A percentile compares a stretch with the other conserved stretches of the same genome.
Evolutionary conservation across 2,329 filamentous ascomycete species (phyloP).

Genomic region (Geosmithia morbida): DNA sequence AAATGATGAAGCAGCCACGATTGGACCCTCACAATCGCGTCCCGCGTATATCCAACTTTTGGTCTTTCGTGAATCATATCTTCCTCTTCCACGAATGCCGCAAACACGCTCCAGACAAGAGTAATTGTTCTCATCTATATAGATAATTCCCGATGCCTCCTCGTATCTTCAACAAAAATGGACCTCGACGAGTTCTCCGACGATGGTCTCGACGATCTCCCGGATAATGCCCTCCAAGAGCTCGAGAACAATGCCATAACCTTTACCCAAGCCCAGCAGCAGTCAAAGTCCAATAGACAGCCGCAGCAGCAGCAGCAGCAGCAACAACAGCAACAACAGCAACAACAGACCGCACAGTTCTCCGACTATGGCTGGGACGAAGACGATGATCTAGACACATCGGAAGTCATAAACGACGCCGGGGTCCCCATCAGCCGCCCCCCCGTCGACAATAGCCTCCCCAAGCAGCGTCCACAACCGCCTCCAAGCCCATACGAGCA

Average conservation of each 20-base stretch:
- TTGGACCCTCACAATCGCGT: neutral
- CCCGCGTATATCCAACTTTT: neutral
- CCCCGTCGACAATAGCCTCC: constrained; percentile 19
- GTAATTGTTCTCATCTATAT: neutral
- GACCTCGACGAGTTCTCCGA: constrained; percentile 44
- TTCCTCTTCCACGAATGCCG: neutral
- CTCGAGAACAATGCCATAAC: constrained; percentile 51
- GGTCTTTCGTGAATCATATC: neutral
- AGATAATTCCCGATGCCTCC: constrained; percentile 7
- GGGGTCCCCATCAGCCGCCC: constrained; percentile 21
- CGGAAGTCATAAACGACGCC: constrained; percentile 37
- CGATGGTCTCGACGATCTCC: constrained; percentile 47
- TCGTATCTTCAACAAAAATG: constrained; percentile 9
- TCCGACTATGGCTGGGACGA: constrained; percentile 31
- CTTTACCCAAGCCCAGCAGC: constrained; percentile 35
- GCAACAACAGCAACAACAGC: constrained; percentile 7
- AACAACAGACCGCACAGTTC: constrained; percentile 10
- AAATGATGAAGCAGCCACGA: neutral
- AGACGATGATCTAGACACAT: constrained; percentile 43
- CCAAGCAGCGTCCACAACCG: constrained; percentile 11
- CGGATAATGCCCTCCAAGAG: constrained; percentile 41
- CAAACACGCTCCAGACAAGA: neutral
- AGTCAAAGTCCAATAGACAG: constrained; percentile 11
- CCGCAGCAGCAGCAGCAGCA: constrained; percentile 15
- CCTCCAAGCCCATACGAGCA: constrained; percentile 3